These are phyloP conservation scores for Colletotrichum tabaci DNA, from an alignment of 2,329 filamentous ascomycete genomes.

Conservation along the genomic window DNA sequence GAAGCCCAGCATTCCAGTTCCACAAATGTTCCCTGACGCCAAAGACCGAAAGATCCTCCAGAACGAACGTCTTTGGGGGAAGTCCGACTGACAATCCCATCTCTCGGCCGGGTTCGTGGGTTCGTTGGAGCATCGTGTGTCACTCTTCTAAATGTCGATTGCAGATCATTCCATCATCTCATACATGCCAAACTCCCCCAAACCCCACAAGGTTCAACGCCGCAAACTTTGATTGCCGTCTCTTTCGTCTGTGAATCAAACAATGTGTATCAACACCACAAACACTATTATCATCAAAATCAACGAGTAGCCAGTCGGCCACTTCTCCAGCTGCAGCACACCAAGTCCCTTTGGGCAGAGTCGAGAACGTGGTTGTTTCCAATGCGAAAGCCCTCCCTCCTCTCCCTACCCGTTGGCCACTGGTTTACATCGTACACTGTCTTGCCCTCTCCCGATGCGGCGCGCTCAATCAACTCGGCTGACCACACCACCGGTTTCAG, in stretches of 20 bases:
- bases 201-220: not conserved
- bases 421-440: not conserved
- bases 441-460: conserved; percentile 12
- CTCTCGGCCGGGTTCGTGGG: conserved; percentile 14
- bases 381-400: conserved; percentile 24
- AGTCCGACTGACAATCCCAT: not conserved
- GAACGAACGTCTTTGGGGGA: not conserved
- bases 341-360: not conserved
- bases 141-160: not conserved
- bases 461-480: conserved; percentile 9
- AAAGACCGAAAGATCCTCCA: conserved; percentile 1
- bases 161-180: conserved; percentile 21
- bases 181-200: not conserved
- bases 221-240: not conserved
- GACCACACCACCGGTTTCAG: conserved; percentile 30
- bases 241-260: conserved; percentile 1
- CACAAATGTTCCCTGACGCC: conserved; percentile 8
- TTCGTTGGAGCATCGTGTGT: not conserved
- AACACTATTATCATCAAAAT: not conserved
- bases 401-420: conserved; percentile 2
- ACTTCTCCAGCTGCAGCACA: not conserved
- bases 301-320: not conserved
- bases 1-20: conserved; percentile 6
- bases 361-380: conserved; percentile 36
- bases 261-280: not conserved